Conservation (phyloP, 768 basidiomycete genomes). For the Termitomyces titanicus region DNA sequence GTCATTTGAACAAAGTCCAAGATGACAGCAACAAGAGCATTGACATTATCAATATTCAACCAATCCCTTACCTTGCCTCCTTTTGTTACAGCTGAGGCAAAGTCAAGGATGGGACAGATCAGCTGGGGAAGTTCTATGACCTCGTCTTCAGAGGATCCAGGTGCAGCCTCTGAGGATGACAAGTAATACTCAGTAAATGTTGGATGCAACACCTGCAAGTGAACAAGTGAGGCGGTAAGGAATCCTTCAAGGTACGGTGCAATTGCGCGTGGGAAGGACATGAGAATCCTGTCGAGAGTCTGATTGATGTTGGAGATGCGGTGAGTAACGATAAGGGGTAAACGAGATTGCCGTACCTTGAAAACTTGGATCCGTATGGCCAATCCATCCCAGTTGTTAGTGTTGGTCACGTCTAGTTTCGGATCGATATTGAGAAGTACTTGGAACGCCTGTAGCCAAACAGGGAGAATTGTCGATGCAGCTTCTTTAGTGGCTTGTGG, state of each 20-base stretch:
- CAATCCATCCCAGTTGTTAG: slow-evolving; percentile 76
- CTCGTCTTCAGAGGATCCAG: slow-evolving; percentile 73
- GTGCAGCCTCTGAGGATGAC: slow-evolving; percentile 47
- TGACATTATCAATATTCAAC: slow-evolving; percentile 51
- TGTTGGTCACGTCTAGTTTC: slow-evolving; percentile 52
- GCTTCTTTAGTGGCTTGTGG: slow-evolving; percentile 86
- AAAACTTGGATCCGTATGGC: slow-evolving; percentile 81
- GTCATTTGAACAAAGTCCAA: slow-evolving; percentile 86
- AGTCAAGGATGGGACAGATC: slow-evolving; percentile 77
- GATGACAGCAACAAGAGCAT: slow-evolving; percentile 47
- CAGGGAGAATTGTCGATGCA: slow-evolving; percentile 72
- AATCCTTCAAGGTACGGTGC: slow-evolving; percentile 60
- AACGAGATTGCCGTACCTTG: slow-evolving; percentile 46
- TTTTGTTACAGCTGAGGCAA: slow-evolving; percentile 63
- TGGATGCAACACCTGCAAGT: slow-evolving; percentile 56
- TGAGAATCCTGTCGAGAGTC: slow-evolving; percentile 78
- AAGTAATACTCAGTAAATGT: slow-evolving; percentile 64
- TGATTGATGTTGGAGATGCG: slow-evolving; percentile 24
- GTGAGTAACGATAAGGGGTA: background rate
- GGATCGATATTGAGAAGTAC: slow-evolving; percentile 68
- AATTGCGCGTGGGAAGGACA: slow-evolving; percentile 76
- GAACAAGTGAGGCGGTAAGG: slow-evolving; percentile 51
- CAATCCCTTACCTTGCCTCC: slow-evolving; percentile 63
- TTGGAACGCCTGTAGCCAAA: slow-evolving; percentile 91
- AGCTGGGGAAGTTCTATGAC: slow-evolving; percentile 72